Conservation (phyloP, 768 basidiomycete species). For the Russula lepida region DNA sequence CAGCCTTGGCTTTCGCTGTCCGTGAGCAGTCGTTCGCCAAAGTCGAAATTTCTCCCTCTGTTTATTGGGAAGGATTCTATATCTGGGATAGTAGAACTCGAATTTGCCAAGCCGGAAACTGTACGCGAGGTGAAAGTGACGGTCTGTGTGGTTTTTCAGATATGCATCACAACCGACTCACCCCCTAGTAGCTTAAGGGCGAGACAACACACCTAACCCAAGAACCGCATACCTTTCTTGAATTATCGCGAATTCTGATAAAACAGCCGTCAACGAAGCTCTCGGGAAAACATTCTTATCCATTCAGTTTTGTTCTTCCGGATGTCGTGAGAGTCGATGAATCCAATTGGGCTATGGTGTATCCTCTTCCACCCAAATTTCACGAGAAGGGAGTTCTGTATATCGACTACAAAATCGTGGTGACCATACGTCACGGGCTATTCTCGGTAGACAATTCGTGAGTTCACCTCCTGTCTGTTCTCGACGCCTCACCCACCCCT, state of each 20-base stretch:
- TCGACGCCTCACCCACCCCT: neutral
- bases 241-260: constrained; percentile 38
- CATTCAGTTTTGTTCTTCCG: constrained; percentile 42
- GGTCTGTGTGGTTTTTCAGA: constrained; percentile 28
- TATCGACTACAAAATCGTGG: constrained; percentile 19
- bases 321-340: constrained; percentile 33
- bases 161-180: neutral
- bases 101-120: constrained; percentile 41
- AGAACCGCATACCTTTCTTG: constrained; percentile 42
- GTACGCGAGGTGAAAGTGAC: constrained; percentile 41
- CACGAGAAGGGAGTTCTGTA: constrained; percentile 28
- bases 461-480: neutral
- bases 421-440: constrained; percentile 9
- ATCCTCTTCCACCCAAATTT: constrained; percentile 44
- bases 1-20: constrained; percentile 41
- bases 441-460: constrained; percentile 17
- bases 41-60: constrained; percentile 33
- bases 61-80: constrained; percentile 44
- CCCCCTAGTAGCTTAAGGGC: constrained; percentile 1
- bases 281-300: constrained; percentile 40
- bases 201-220: constrained; percentile 29
- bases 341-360: constrained; percentile 29
- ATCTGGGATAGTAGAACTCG: constrained; percentile 42
- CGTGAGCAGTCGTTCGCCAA: constrained; percentile 37
- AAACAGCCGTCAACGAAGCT: constrained; percentile 32